Conservation (phyloP, 257 asterid genomes). For the Solanum corneliomulleri region DNA sequence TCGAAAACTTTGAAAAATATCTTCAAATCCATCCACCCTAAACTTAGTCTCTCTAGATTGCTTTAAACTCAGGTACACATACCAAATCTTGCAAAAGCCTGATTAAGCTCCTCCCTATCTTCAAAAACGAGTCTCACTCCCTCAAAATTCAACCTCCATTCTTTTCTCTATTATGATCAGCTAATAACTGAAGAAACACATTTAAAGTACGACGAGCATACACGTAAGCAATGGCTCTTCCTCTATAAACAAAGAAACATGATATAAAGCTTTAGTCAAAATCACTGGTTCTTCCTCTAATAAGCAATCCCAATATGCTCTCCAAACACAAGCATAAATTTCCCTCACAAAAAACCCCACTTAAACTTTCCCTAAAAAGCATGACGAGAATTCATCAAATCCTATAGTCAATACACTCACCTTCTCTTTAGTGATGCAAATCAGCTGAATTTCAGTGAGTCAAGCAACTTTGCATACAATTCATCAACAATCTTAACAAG, state of each 20-base stretch:
- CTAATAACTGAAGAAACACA: slow-evolving; percentile 28
- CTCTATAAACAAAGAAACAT: slow-evolving; percentile 20
- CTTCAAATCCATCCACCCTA: slow-evolving; percentile 27
- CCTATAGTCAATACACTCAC: slow-evolving; percentile 44
- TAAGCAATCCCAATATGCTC: slow-evolving; percentile 39
- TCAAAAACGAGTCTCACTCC: slow-evolving; percentile 40
- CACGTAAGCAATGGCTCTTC: too few species aligned
- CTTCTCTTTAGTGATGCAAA: slow-evolving; percentile 46
- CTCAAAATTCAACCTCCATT: slow-evolving; percentile 46
- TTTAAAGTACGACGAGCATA: too few species aligned
- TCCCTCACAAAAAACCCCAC: slow-evolving; percentile 55
- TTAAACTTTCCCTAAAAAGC: slow-evolving; percentile 55
- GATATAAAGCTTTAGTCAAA: slow-evolving; percentile 12
- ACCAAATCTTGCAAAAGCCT: slow-evolving; percentile 70
- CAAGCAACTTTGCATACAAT: slow-evolving; percentile 29
- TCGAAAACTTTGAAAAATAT: slow-evolving; percentile 36
- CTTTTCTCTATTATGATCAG: slow-evolving; percentile 57
- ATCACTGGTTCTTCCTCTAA: slow-evolving; percentile 45
- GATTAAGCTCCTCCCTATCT: slow-evolving; percentile 65
- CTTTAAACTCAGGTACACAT: slow-evolving; percentile 49
- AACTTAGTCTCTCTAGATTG: slow-evolving; percentile 64
- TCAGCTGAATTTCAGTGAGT: slow-evolving; percentile 38
- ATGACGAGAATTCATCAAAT: slow-evolving; percentile 44
- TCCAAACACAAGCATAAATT: slow-evolving; percentile 63
- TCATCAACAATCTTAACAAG: slow-evolving; percentile 45